Conservation (phyloP, 148 eudicot species). For the Heliamphora exappendiculata region DNA sequence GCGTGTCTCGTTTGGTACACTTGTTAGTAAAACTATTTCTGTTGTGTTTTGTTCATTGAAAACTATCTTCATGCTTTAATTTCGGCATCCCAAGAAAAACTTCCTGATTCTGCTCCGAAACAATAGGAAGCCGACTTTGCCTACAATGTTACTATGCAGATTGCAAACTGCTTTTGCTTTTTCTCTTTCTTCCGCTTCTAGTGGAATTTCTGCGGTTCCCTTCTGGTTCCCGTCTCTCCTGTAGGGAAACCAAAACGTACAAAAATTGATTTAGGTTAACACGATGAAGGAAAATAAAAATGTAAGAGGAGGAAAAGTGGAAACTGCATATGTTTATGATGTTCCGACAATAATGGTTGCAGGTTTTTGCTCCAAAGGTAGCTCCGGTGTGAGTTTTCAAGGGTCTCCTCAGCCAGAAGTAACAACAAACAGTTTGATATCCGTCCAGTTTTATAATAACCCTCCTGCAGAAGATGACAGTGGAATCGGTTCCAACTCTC, state of each 20-base stretch:
- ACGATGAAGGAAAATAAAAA: neutral
- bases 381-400: conserved; percentile 17
- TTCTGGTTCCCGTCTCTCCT: neutral
- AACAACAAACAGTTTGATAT: conserved; percentile 33
- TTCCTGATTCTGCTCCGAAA: too few relatives aligned
- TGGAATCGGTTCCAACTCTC: conserved; percentile 22
- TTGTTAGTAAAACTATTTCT: too few relatives aligned
- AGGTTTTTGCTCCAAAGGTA: conserved; percentile 36
- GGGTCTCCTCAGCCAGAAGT: conserved; percentile 56
- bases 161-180: neutral
- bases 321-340: neutral
- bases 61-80: too few relatives aligned
- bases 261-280: neutral
- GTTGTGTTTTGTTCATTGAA: too few relatives aligned
- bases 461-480: conserved; percentile 24
- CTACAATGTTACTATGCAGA: neutral
- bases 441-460: conserved; percentile 30
- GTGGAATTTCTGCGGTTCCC: neutral
- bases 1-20: too few relatives aligned
- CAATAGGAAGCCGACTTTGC: neutral
- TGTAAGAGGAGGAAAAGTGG: neutral
- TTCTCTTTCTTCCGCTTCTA: neutral
- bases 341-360: conserved; percentile 11
- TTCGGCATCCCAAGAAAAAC: too few relatives aligned
- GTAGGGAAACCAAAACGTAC: neutral